Conservation (phyloP, 352 stramenopile genomes). For the Phytopythium oedochilum region DNA sequence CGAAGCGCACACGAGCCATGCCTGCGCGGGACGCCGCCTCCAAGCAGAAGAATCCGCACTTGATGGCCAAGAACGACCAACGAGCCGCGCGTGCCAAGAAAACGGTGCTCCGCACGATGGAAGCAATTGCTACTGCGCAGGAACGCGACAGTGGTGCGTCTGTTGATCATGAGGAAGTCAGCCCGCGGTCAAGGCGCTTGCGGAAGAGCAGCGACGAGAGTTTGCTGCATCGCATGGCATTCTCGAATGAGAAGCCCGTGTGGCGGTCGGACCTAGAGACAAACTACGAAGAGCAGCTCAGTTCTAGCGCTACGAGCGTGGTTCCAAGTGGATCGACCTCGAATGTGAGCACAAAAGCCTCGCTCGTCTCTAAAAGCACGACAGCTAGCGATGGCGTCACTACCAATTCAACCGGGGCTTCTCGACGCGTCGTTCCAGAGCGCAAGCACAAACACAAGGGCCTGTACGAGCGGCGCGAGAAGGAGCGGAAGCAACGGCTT, state of each 20-base stretch:
- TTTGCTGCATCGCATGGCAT: constrained; percentile 48
- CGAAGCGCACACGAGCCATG: constrained; percentile 35
- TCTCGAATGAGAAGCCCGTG: constrained; percentile 36
- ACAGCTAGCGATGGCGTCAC: neutral
- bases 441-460: constrained; percentile 62
- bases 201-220: constrained; percentile 55
- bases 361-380: neutral
- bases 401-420: neutral
- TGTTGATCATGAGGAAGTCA: constrained; percentile 3
- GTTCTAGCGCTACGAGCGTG: neutral
- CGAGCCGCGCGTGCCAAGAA: constrained; percentile 42
- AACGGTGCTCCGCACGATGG: constrained; percentile 30
- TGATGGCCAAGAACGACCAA: constrained; percentile 45
- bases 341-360: neutral
- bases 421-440: constrained; percentile 31
- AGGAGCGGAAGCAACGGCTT: constrained; percentile 46
- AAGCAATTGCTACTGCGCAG: constrained; percentile 36
- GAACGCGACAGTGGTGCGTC: neutral
- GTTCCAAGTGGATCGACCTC: neutral
- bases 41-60: constrained; percentile 37
- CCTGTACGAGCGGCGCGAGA: constrained; percentile 52
- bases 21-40: constrained; percentile 13
- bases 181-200: constrained; percentile 13
- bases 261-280: constrained; percentile 48
- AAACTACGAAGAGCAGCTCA: constrained; percentile 37